Evolutionary conservation across 169 alveolate genomes (phyloP).

Genomic region (Babesia bovis): DNA sequence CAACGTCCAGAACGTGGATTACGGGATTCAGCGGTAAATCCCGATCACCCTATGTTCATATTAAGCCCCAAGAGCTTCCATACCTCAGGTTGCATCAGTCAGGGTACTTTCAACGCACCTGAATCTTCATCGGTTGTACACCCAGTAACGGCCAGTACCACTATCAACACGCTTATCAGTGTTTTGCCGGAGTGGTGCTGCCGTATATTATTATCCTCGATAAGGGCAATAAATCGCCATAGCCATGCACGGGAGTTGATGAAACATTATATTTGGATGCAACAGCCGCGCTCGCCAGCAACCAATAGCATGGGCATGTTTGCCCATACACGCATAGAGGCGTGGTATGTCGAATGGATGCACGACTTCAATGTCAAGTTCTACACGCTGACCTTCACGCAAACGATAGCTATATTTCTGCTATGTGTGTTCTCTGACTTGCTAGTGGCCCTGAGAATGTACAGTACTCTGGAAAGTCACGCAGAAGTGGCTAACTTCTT

Average conservation of each 20-base stretch:
- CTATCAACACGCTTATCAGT: slow-evolving; percentile 14
- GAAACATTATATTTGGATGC: slow-evolving; percentile 34
- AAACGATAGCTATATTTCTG: slow-evolving; percentile 24
- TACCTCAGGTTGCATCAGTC: background rate
- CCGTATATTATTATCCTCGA: background rate
- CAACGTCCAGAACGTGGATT: background rate
- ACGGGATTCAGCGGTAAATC: background rate
- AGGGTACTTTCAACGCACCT: background rate
- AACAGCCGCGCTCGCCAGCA: slow-evolving; percentile 15
- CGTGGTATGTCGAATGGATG: slow-evolving; percentile 66
- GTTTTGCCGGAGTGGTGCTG: slow-evolving; percentile 10
- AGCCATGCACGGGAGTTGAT: slow-evolving; percentile 29
- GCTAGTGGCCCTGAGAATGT: slow-evolving; percentile 22
- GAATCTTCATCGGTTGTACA: background rate
- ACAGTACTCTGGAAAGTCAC: slow-evolving; percentile 10
- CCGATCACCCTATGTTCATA: background rate
- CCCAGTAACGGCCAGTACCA: background rate
- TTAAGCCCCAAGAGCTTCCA: slow-evolving; percentile 1
- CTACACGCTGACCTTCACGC: slow-evolving; percentile 26
- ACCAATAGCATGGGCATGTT: slow-evolving; percentile 38
- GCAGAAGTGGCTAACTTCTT: background rate
- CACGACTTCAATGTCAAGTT: slow-evolving; percentile 51
- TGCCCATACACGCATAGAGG: slow-evolving; percentile 28
- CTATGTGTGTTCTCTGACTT: slow-evolving; percentile 1
- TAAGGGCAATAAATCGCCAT: background rate